Base-by-base conservation (phyloP, 2,329 filamentous ascomycete species). In the Alternaria solani region DNA sequence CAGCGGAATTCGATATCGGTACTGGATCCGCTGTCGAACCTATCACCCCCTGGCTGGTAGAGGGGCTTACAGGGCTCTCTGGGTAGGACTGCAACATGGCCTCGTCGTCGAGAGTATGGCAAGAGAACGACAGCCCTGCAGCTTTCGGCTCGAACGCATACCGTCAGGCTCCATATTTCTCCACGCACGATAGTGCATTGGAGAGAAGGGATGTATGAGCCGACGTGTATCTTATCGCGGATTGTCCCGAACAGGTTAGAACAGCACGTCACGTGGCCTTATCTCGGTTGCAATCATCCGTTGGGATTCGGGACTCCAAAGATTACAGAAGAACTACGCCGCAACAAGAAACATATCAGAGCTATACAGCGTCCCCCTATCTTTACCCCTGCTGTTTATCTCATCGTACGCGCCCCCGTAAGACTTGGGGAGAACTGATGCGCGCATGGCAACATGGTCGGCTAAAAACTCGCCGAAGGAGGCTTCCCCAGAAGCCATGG, bases 381-480 rank as follows among this genome's bases (percentile, higher is more conserved):
- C 57, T 59, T 6, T 12, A 34, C 39, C 57, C 57, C 57, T 59
- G 57, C 30, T 28, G 30, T 44, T 51, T 39, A 55, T 51, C 52
- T 38, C 44, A 44, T 26, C 30, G 26, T 1, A 8, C 4, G 11
- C 28, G 46, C 16, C 34, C 26, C 16, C 26, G 23, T 32, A 20
- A 26, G 25, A 39, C 52, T 39, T 59, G 25, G 32, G 20, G 18
- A 28, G 30, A 41, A 30, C 25, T 49, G 30, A 25, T 25, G 30
- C n/a, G 44, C 48, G 44, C 47, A 23, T 47, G 34, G 52, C 61
- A 56, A 25, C 32, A 57, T 53, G 48, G 44, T 63, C 61, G 61
- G 61, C 43, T 61, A 48, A 48, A 62, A 62, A 56, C 30, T 30
- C 41, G 47, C 56, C 60, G 56, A 59, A 32, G 39, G 32, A 26